Conservation (phyloP, 495 filamentous ascomycete species). For the Neurospora sp. region DNA sequence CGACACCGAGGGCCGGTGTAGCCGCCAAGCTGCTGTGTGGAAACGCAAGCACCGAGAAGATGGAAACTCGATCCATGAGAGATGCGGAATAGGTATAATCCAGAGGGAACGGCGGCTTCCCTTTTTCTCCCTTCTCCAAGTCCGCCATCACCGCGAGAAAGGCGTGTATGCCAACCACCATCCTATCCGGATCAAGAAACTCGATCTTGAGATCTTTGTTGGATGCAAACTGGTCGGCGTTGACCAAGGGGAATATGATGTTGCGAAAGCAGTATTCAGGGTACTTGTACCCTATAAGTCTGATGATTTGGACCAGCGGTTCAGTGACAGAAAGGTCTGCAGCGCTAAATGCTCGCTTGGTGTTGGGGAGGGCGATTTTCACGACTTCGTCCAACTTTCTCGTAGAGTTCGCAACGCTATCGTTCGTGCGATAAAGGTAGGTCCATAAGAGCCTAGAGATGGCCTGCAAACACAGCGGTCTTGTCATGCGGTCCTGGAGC, state of each 20-base stretch:
- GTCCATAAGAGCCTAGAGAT: conserved; percentile 93
- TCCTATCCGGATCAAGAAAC: conserved; percentile 89
- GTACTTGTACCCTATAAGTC: conserved; percentile 89
- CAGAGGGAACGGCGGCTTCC: conserved; percentile 72
- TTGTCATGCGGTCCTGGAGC: conserved; percentile 71
- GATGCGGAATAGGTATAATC: conserved; percentile 32
- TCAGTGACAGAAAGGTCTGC: conserved; percentile 75
- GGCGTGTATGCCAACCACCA: conserved; percentile 89
- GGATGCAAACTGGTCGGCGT: conserved; percentile 73
- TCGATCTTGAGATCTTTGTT: conserved; percentile 78
- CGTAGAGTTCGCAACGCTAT: conserved; percentile 52
- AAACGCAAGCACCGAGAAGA: conserved; percentile 42
- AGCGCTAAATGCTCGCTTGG: conserved; percentile 65
- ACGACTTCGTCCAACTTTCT: conserved; percentile 83
- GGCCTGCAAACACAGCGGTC: conserved; percentile 75
- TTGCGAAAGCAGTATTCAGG: conserved; percentile 85
- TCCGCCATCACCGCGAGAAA: conserved; percentile 90
- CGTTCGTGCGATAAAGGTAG: conserved; percentile 76
- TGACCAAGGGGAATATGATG: conserved; percentile 90
- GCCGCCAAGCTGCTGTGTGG: conserved; percentile 22
- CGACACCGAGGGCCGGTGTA: conserved; percentile 16
- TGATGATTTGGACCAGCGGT: conserved; percentile 82
- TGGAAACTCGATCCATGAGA: conserved; percentile 32
- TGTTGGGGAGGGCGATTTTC: conserved; percentile 65
- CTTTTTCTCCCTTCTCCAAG: conserved; percentile 72